Conservation (phyloP, 176 grass and related monocot species). For the Zea luxurians region DNA sequence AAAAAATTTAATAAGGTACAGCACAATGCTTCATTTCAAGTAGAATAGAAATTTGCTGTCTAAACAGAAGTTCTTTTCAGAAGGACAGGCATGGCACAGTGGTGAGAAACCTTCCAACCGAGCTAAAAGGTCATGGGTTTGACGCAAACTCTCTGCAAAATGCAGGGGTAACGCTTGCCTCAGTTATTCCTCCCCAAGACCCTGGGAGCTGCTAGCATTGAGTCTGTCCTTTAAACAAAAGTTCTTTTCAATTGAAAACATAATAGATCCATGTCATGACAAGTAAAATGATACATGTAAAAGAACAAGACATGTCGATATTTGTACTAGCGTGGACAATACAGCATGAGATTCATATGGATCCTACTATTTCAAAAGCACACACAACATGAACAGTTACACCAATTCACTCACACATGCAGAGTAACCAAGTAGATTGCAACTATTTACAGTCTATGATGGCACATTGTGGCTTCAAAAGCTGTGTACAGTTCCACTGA, state of each 20-base stretch:
- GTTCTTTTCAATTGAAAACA: too few relatives aligned
- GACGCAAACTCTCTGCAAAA: neutral
- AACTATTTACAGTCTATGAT: slow-evolving; percentile 10
- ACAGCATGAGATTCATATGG: slow-evolving; percentile 7
- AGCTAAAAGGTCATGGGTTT: neutral
- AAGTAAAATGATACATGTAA: slow-evolving; percentile 25
- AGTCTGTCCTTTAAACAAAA: neutral
- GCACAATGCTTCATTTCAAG: slow-evolving; percentile 1
- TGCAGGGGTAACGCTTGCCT: neutral
- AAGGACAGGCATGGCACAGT: too few relatives aligned
- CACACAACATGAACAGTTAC: slow-evolving; percentile 5
- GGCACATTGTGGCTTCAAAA: slow-evolving; percentile 15
- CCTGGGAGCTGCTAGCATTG: neutral
- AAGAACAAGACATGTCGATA: slow-evolving; percentile 22
- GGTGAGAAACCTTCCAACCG: neutral
- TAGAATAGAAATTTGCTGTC: neutral
- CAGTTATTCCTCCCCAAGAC: neutral
- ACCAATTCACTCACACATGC: slow-evolving; percentile 27
- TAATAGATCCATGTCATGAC: neutral
- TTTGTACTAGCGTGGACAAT: neutral
- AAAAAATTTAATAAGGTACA: slow-evolving; percentile 1
- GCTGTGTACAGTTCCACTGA: neutral
- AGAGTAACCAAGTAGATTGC: slow-evolving; percentile 3
- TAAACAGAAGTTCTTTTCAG: neutral
- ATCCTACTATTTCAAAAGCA: slow-evolving; percentile 6